Percentiles rank a stretch among this genome's conserved stretches.
Evolutionary conservation across 192 early-diverging fungal genomes (phyloP).

Genomic region (Gamsiella multidivaricata): DNA sequence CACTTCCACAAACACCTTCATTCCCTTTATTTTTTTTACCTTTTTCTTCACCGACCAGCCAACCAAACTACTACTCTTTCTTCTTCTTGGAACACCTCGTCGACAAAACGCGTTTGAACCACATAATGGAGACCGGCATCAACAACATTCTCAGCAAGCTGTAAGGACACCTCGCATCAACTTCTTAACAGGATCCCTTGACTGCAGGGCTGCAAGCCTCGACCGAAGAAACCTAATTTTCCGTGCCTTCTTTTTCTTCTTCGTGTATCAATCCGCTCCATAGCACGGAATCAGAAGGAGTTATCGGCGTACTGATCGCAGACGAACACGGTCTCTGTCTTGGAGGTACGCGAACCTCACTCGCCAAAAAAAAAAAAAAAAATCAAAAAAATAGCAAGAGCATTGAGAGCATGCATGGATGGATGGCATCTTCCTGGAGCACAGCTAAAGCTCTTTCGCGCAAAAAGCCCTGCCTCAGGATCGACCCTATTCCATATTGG

Average conservation of each 20-base stretch:
- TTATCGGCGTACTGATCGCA: slow-evolving; percentile 54
- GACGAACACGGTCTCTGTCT: slow-evolving; percentile 57
- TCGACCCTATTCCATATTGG: no score
- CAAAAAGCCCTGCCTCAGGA: no score
- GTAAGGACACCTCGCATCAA: no score
- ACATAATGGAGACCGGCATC: slow-evolving; percentile 49
- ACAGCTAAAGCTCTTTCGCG: no score
- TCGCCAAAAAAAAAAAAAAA: neutral
- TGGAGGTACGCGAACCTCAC: slow-evolving; percentile 37
- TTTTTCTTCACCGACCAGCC: neutral
- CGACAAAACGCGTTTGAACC: neutral
- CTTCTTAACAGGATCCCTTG: no score
- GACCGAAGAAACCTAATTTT: neutral
- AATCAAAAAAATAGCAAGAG: slow-evolving; percentile 2
- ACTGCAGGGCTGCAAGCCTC: no score
- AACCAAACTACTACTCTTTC: neutral
- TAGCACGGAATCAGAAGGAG: slow-evolving; percentile 52
- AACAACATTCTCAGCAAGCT: slow-evolving; percentile 52
- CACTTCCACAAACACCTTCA: no score
- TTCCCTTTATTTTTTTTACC: no score
- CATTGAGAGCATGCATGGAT: no score
- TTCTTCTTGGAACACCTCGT: neutral
- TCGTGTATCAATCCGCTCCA: neutral
- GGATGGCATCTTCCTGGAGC: no score
- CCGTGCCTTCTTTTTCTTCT: slow-evolving; percentile 2